These are phyloP conservation scores for Globisporangium paroecandrum DNA, from an alignment of 352 stramenopile species.

Conservation along the genomic window DNA sequence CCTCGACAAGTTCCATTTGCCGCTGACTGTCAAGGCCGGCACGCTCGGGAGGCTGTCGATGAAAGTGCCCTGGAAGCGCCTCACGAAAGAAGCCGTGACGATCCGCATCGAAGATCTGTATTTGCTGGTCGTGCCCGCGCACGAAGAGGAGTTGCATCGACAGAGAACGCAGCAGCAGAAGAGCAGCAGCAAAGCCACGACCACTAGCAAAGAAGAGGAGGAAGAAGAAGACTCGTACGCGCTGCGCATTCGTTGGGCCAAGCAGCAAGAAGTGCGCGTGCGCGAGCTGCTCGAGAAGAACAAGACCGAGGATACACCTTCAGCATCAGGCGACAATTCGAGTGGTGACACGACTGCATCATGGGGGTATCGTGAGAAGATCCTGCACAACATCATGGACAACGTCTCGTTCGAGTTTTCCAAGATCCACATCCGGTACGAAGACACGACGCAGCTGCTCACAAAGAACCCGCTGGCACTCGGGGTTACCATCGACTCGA, in stretches of 20 bases:
- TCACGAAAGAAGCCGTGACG: constrained; percentile 74
- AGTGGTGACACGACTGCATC: constrained; percentile 45
- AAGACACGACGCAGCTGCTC: constrained; percentile 67
- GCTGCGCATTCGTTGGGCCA: constrained; percentile 63
- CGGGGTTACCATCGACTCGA: constrained; percentile 73
- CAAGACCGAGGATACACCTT: constrained; percentile 44
- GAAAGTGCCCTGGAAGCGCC: constrained; percentile 83
- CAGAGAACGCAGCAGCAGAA: constrained; percentile 20
- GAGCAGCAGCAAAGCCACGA: background rate
- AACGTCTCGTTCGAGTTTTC: constrained; percentile 81
- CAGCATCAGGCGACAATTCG: constrained; percentile 6
- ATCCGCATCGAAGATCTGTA: constrained; percentile 78
- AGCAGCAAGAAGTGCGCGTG: constrained; percentile 81
- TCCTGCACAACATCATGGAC: constrained; percentile 79
- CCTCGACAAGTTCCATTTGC: constrained; percentile 78
- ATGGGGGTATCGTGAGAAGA: constrained; percentile 80
- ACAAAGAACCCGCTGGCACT: constrained; percentile 58
- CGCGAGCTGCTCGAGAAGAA: constrained; percentile 70
- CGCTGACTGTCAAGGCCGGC: constrained; percentile 70
- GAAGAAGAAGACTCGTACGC: constrained; percentile 52
- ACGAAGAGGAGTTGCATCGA: constrained; percentile 52
- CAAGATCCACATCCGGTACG: constrained; percentile 82
- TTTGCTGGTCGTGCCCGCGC: constrained; percentile 60
- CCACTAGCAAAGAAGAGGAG: constrained; percentile 17
- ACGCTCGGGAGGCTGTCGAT: constrained; percentile 64